Conservation (phyloP, 1,139 yeast species). For the Protomyces macrosporus region DNA sequence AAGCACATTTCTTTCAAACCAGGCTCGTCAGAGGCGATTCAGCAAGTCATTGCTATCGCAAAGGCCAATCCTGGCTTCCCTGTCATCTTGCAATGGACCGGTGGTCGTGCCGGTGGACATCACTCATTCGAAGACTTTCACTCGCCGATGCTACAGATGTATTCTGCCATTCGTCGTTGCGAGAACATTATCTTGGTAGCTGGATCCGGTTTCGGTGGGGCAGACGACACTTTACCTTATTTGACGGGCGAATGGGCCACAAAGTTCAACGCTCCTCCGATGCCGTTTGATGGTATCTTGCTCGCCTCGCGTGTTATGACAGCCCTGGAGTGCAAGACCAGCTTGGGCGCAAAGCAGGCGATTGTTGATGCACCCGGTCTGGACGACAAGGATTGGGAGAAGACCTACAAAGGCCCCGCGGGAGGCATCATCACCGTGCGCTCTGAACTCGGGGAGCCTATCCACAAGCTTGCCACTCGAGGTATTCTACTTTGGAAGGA, state of each 20-base stretch:
- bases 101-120: conserved; percentile 99
- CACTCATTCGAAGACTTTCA: conserved; percentile 99
- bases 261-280: conserved; percentile 81
- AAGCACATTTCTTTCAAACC: conserved; percentile 96
- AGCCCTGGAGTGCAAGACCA: conserved; percentile 91
- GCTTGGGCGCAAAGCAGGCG: conserved; percentile 87
- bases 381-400: conserved; percentile 82
- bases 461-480: conserved; percentile 96
- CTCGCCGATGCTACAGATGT: conserved; percentile 93
- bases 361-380: conserved; percentile 91
- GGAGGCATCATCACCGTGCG: conserved; percentile 95
- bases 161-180: conserved; percentile 87
- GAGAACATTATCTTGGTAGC: conserved; percentile 84
- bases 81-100: conserved; percentile 97
- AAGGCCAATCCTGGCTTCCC: conserved; percentile 96
- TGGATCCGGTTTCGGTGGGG: conserved; percentile 98
- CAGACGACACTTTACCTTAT: conserved; percentile 94
- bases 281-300: conserved; percentile 98
- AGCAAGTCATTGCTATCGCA: conserved; percentile 82
- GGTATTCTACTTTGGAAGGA: conserved; percentile 97
- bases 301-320: conserved; percentile 97
- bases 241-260: conserved; percentile 94
- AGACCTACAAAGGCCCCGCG: conserved; percentile 86
- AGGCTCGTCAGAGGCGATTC: conserved; percentile 90
- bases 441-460: conserved; percentile 99